These are phyloP conservation scores for Suillus ampliporus DNA, from an alignment of 768 basidiomycete species.

Conservation along the genomic window DNA sequence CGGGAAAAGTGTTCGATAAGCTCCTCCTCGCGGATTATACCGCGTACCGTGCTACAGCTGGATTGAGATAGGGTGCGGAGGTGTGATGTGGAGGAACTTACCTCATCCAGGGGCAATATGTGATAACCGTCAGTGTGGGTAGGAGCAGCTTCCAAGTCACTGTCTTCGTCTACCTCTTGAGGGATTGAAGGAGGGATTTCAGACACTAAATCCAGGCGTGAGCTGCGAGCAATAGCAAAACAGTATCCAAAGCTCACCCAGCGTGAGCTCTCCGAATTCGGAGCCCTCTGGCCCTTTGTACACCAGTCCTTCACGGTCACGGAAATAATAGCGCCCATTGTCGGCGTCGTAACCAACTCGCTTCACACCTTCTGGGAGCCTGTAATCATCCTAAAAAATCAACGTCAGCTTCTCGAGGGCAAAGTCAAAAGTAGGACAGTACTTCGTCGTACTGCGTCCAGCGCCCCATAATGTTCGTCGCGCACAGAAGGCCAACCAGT, in stretches of 20 bases:
- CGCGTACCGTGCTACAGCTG: slow-evolving; percentile 39
- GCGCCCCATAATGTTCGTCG: slow-evolving; percentile 37
- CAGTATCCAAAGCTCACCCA: slow-evolving; percentile 36
- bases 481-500: slow-evolving; percentile 27
- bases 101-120: slow-evolving; percentile 56
- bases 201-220: slow-evolving; percentile 28
- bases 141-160: slow-evolving; percentile 63
- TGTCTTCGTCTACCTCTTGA: slow-evolving; percentile 37
- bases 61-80: slow-evolving; percentile 22
- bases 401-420: slow-evolving; percentile 6
- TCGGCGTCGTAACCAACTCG: slow-evolving; percentile 83
- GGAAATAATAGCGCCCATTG: slow-evolving; percentile 68
- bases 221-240: not conserved
- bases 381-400: slow-evolving; percentile 50
- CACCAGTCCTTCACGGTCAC: slow-evolving; percentile 54
- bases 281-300: slow-evolving; percentile 68
- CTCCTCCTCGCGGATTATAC: slow-evolving; percentile 41
- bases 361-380: slow-evolving; percentile 57
- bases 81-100: slow-evolving; percentile 35
- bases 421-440: not conserved
- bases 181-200: slow-evolving; percentile 34
- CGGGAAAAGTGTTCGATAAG: slow-evolving; percentile 69
- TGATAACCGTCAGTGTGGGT: slow-evolving; percentile 62
- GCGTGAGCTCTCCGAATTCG: slow-evolving; percentile 57
- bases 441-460: slow-evolving; percentile 45